phyloP scores from a whole-genome alignment of 148 eudicot genomes.

The Persicaria maculosa region DNA sequence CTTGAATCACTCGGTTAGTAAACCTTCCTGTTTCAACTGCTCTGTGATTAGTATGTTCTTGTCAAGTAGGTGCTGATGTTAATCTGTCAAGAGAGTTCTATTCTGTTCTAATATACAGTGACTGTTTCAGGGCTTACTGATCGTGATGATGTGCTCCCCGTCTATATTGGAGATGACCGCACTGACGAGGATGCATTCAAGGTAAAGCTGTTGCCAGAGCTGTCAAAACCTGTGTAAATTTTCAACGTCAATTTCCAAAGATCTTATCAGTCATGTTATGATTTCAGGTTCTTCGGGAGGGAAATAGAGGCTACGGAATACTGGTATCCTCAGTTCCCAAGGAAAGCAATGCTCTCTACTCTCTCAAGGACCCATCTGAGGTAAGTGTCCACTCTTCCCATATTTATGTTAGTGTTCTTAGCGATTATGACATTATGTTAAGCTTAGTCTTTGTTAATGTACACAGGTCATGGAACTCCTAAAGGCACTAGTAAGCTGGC shows the following conservation, averaged over 20 bases:
- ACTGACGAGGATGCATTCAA: conserved; percentile 98
- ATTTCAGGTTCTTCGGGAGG: conserved; percentile 65
- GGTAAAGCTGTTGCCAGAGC: conserved; percentile 29
- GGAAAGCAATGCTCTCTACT: conserved; percentile 80
- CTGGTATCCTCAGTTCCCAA: conserved; percentile 75
- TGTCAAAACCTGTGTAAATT: neutral
- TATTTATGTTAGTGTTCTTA: neutral
- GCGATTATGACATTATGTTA: neutral
- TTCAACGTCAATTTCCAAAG: neutral
- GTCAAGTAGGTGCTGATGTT: neutral
- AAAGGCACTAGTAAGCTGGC: conserved; percentile 55
- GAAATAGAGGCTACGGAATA: conserved; percentile 74
- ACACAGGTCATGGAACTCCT: conserved; percentile 85
- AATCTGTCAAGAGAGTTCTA: neutral
- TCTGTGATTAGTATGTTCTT: neutral
- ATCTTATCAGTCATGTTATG: neutral
- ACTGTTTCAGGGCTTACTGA: conserved; percentile 46
- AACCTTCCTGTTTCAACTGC: neutral
- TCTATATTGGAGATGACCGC: conserved; percentile 92
- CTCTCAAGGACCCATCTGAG: conserved; percentile 86
- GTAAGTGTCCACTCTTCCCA: conserved; percentile 23
- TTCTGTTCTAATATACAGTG: neutral
- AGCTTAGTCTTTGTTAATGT: neutral
- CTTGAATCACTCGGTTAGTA: conserved; percentile 85
- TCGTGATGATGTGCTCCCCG: conserved; percentile 73